Conservation (phyloP, 768 basidiomycete species). For the Cyclocybe cylindracea region DNA sequence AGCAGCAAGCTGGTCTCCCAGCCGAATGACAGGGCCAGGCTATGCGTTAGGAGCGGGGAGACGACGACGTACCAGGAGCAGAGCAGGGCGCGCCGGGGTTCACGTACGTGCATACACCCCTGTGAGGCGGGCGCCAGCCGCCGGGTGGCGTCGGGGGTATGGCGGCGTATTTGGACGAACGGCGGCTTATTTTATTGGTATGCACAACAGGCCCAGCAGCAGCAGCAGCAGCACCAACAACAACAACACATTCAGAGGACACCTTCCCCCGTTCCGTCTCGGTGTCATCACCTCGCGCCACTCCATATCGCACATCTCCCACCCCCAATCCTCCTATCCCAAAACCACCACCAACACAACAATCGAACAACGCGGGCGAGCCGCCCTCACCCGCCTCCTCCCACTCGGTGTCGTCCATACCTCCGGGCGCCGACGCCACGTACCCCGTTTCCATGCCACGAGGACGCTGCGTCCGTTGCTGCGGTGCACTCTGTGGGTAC, state of each 20-base stretch:
- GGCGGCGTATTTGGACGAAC: no score
- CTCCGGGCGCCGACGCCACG: constrained; percentile 45
- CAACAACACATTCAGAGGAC: no score
- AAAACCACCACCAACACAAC: constrained; percentile 34
- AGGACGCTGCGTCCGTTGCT: no score
- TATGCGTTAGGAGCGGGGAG: constrained; percentile 40
- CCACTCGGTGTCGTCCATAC: constrained; percentile 47
- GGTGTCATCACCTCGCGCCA: constrained; percentile 50
- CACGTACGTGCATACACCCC: constrained; percentile 38
- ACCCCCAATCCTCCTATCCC: constrained; percentile 47
- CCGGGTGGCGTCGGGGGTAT: no score
- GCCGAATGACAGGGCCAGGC: constrained; percentile 6
- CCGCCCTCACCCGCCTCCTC: constrained; percentile 54
- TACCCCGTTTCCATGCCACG: constrained; percentile 50
- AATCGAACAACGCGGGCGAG: constrained; percentile 31
- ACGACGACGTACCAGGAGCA: constrained; percentile 48
- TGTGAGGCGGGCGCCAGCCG: no score
- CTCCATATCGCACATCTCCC: constrained; percentile 61
- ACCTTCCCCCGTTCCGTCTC: constrained; percentile 30
- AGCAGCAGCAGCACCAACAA: constrained; percentile 8
- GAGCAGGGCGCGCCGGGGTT: constrained; percentile 34
- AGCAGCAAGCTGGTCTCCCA: neutral
- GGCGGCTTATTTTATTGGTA: no score
- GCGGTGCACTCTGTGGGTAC: no score
- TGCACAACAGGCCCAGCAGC: no score